Percentiles rank a stretch among this genome's conserved stretches.
Evolutionary conservation across 2,329 filamentous ascomycete species (phyloP).

Genomic region (Ceratocystis lukuohia): DNA sequence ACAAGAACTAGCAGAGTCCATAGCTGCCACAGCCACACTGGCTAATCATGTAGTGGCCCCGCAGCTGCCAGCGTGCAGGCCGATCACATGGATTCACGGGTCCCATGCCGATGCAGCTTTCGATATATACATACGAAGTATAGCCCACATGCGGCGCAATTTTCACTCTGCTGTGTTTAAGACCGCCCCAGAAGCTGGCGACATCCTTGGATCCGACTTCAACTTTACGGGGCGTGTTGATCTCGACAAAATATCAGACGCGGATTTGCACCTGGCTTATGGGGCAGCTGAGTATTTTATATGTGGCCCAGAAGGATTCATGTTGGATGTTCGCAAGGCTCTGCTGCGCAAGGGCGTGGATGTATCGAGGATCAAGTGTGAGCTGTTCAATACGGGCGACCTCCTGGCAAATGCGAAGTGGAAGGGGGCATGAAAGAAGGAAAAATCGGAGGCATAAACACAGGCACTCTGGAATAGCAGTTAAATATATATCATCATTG

Average conservation of each 20-base stretch:
- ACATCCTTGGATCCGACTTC: conserved; percentile 42
- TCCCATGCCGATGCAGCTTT: conserved; percentile 42
- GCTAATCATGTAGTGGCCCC: conserved; percentile 20
- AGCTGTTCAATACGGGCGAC: conserved; percentile 52
- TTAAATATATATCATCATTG: background rate
- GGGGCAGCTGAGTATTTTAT: conserved; percentile 51
- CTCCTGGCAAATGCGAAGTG: conserved; percentile 21
- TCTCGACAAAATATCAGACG: conserved; percentile 39
- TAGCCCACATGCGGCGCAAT: conserved; percentile 28
- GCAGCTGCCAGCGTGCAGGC: conserved; percentile 25
- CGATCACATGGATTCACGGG: conserved; percentile 48
- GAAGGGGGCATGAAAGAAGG: background rate
- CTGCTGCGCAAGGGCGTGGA: conserved; percentile 44
- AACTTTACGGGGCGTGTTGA: conserved; percentile 45
- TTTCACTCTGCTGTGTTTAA: conserved; percentile 42
- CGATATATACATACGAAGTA: conserved; percentile 33
- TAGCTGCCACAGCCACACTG: too few species aligned
- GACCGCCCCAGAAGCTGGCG: conserved; percentile 33
- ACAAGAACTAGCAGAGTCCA: background rate
- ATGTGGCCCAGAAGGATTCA: conserved; percentile 59
- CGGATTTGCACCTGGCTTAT: conserved; percentile 43
- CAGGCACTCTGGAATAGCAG: background rate
- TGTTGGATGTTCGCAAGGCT: conserved; percentile 43
- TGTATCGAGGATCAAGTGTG: conserved; percentile 47
- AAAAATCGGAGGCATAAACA: background rate